Evolutionary conservation across 306 rosid species (phyloP).

Genomic region (Rosa multiflora): DNA sequence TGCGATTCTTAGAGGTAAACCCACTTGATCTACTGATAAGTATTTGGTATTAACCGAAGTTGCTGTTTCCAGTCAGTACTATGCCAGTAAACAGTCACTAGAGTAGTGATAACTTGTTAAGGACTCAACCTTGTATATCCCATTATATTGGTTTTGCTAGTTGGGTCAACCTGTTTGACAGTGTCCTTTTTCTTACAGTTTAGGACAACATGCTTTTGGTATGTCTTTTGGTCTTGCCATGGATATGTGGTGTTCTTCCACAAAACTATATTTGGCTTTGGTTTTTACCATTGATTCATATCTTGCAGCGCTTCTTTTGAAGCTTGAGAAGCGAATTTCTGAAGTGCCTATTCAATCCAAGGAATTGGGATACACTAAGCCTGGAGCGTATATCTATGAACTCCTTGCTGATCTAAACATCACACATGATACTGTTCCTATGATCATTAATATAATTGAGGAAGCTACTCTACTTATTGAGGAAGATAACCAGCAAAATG

Average conservation of each 20-base stretch:
- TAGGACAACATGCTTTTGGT: constrained; percentile 15
- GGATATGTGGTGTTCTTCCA: constrained; percentile 9
- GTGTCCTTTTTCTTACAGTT: constrained; percentile 19
- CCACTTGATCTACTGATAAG: constrained; percentile 17
- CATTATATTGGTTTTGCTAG: constrained; percentile 26
- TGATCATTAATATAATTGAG: constrained; percentile 51
- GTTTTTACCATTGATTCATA: constrained; percentile 24
- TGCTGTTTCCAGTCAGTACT: constrained; percentile 25
- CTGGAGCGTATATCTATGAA: constrained; percentile 83
- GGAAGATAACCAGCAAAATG: constrained; percentile 72
- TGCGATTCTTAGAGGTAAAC: constrained; percentile 86
- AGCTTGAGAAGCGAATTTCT: constrained; percentile 88
- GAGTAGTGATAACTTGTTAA: constrained; percentile 11
- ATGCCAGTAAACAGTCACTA: constrained; percentile 19
- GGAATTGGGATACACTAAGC: constrained; percentile 85
- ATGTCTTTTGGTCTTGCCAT: constrained; percentile 17
- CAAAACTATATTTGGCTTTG: background rate
- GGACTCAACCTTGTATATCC: constrained; percentile 16
- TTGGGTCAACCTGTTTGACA: constrained; percentile 8
- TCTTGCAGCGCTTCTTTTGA: constrained; percentile 82
- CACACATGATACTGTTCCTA: constrained; percentile 54
- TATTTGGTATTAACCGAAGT: constrained; percentile 16
- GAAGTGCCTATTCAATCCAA: constrained; percentile 81
- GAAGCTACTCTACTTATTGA: constrained; percentile 72
- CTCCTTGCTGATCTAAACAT: constrained; percentile 79